Conservation (phyloP, 2,329 filamentous ascomycete genomes). For the Fusarium tjaetaba region DNA sequence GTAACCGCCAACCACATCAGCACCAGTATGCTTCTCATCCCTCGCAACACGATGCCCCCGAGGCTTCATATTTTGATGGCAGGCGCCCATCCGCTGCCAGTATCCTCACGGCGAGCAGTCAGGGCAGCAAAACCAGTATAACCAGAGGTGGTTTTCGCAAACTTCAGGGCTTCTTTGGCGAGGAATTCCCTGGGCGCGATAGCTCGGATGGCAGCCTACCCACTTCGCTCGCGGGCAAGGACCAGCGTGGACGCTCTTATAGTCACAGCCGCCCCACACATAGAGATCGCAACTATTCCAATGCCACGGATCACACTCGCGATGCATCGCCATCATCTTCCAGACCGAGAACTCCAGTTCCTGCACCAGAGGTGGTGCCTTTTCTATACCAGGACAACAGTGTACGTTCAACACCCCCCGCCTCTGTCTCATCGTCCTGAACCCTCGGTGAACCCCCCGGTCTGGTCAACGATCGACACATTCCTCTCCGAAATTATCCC, state of each 20-base stretch:
- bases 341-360: constrained; percentile 84
- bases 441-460: constrained; percentile 15
- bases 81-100: constrained; percentile 89
- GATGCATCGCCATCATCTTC: constrained; percentile 81
- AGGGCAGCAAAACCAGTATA: constrained; percentile 79
- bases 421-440: constrained; percentile 38
- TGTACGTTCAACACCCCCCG: constrained; percentile 60
- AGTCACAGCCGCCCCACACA: constrained; percentile 65
- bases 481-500: constrained; percentile 23
- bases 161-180: constrained; percentile 90
- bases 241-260: constrained; percentile 71
- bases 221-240: constrained; percentile 60
- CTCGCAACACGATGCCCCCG: constrained; percentile 65
- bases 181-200: constrained; percentile 81
- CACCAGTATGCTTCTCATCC: constrained; percentile 37
- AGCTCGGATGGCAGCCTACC: constrained; percentile 77
- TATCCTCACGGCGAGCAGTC: constrained; percentile 81
- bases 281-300: constrained; percentile 84
- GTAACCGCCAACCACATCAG: constrained; percentile 50
- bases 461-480: constrained; percentile 24
- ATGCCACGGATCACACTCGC: constrained; percentile 75
- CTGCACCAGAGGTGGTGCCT: constrained; percentile 94
- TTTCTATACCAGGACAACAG: constrained; percentile 89
- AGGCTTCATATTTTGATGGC: constrained; percentile 73
- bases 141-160: constrained; percentile 81